These are phyloP conservation scores for Bromus sterilis DNA, from an alignment of 176 grass and related monocot species.

Conservation along the genomic window DNA sequence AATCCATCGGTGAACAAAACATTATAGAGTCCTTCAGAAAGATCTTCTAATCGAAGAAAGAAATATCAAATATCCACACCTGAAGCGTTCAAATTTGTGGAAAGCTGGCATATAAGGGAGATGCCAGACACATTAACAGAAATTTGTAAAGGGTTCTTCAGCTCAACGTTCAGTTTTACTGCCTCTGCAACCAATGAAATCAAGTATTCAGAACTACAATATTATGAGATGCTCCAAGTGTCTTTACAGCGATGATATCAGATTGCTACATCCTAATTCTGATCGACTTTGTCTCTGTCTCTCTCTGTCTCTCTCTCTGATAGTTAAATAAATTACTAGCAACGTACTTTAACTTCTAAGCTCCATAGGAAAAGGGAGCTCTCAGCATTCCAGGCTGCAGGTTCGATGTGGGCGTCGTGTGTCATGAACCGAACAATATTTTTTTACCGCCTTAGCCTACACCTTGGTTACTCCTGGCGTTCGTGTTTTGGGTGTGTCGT, in stretches of 20 bases:
- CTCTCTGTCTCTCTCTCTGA: background rate
- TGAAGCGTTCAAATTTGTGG: slow-evolving; percentile 50
- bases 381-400: background rate
- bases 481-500: background rate
- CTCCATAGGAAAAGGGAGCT: no score
- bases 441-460: background rate
- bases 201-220: slow-evolving; percentile 21
- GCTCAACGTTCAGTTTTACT: slow-evolving; percentile 75
- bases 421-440: background rate
- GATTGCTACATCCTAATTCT: slow-evolving; percentile 1
- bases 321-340: background rate
- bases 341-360: background rate
- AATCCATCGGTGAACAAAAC: background rate
- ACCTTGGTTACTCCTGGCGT: background rate
- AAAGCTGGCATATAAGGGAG: slow-evolving; percentile 82
- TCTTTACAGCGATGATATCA: background rate
- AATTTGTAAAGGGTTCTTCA: slow-evolving; percentile 95
- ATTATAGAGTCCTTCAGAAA: background rate
- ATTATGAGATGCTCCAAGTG: background rate
- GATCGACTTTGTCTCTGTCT: background rate
- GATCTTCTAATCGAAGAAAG: background rate
- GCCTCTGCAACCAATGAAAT: slow-evolving; percentile 68
- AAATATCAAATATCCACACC: slow-evolving; percentile 43
- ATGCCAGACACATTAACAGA: slow-evolving; percentile 72
- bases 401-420: background rate